Base-by-base conservation (phyloP, 441 rosid species). In the Mallotus repandus region DNA sequence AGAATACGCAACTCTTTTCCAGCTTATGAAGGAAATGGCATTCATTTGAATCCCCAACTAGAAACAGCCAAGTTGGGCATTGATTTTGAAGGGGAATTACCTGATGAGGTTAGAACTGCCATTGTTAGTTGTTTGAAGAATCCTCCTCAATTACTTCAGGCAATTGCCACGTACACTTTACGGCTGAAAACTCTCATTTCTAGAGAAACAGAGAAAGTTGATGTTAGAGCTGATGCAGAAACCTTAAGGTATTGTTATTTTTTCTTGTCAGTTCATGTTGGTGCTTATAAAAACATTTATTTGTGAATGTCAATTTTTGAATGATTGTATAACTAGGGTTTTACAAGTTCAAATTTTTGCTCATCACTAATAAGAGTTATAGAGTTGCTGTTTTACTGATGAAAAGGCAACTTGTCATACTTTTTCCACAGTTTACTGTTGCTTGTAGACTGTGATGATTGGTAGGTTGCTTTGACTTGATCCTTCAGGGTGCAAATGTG, bases 211-310 rank as follows among this genome's bases (percentile, higher is more conserved):
- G 99, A 92, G 75, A 89, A 91, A 79, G 84, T 86, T 82, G 96
- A 94, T 86, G 93, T 89, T 71, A 88, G 90, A 87, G 99, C 92
- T 71, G 99, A 92, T 87, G 99, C 97, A 66, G 94, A 94, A 82
- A 85, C 79, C 66, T 78, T 90, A 80, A 85, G 97, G 94, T 87
- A 72, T 63, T 19, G 29, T 67, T 21, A 10, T 66, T 19, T n/a
- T 70, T 72, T 45, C 49, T 41, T 25, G 18, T 70, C 43, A 35
- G 52, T 74, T 65, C 63, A 49, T 32, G 72, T 56, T 49, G 60
- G 57, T 58, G 43, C 29, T 46, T 1, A 45, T 48, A 32, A 59
- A 0, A 15, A 25, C 14, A 7, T 49, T 15, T 71, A 69, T 55
- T 53, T 69, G 60, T 35, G 32, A 1, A 59, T 69, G 19, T 72